Evolutionary conservation across 805 yeast genomes (phyloP), one percentile per base, ranked within the genome.

Genomic region (Starmerella tilneyi): DNA sequence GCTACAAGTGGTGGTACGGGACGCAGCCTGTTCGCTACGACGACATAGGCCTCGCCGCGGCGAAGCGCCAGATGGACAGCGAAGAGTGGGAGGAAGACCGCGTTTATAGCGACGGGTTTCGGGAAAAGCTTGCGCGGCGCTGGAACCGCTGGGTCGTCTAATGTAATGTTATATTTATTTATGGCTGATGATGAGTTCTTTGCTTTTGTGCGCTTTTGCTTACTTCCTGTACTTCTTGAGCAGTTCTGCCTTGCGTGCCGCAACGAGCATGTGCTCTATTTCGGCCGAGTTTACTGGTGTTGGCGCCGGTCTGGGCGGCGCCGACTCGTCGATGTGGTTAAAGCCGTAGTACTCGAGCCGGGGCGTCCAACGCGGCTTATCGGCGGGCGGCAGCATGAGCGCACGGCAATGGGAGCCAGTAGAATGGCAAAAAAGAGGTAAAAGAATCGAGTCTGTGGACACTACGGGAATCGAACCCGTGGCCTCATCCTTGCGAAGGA

Each of bases 41-140:
- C 53, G 80, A 81, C 31, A 60, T 84, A 47, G 92, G 84, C 59
- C 71, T 81, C 58, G 92, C 81, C 58, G 72, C 84, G 0, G 94
- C 47, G 2, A 46, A 45, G 30, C 43, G 38, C 11, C 38, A 37
- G 15, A 51, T 54, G 46, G 57, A 54, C 24, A 44, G 43, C 9
- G 51, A 52, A 23, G 57, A 54, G 39, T 54, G 57, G 57, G 56
- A 46, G 20, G 57, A 54, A 34, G 57, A 54, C 40, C 54, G 57
- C 12, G 51, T 54, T 3, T 54, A 48, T 34, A 44, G 49, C 23
- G 43, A 48, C 7, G 45, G 48, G 2, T 32, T 39, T n/a, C 37
- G 47, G 8, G 51, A 40, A 9, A 27, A 37, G 11, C 30, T 50
- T 9, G 29, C 20, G 35, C 33, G 42, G 7, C 15, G 37, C 24